Evolutionary conservation across 2,329 filamentous ascomycete species (phyloP).

Genomic region (Diplodia scrobiculata): DNA sequence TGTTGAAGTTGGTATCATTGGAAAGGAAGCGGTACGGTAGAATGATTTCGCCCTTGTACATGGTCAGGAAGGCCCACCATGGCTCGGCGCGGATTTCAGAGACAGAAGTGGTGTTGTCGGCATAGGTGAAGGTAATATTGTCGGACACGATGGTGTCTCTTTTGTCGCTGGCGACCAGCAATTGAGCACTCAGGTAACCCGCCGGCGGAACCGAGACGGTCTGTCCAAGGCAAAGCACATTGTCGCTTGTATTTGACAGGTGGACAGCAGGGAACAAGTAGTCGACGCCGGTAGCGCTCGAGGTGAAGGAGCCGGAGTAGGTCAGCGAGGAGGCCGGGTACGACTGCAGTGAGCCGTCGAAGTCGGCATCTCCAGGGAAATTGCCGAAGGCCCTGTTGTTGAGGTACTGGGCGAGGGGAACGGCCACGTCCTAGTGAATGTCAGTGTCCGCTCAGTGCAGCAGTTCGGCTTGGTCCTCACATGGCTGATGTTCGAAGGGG

Average conservation of each 20-base stretch:
- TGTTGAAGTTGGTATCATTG: slow-evolving; percentile 49
- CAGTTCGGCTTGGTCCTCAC: neutral
- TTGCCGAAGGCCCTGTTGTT: slow-evolving; percentile 55
- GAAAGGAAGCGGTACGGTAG: slow-evolving; percentile 41
- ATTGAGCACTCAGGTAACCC: slow-evolving; percentile 49
- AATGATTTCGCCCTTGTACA: slow-evolving; percentile 53
- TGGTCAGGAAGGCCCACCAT: slow-evolving; percentile 51
- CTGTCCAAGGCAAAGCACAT: slow-evolving; percentile 51
- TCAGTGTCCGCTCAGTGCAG: neutral
- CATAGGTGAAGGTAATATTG: slow-evolving; percentile 50
- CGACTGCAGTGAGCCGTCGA: slow-evolving; percentile 49
- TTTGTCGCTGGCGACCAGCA: slow-evolving; percentile 50
- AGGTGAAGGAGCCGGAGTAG: slow-evolving; percentile 44
- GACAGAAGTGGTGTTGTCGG: slow-evolving; percentile 46
- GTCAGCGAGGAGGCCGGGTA: slow-evolving; percentile 45
- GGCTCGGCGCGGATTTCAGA: slow-evolving; percentile 51
- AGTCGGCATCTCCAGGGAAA: slow-evolving; percentile 51
- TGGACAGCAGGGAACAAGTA: slow-evolving; percentile 51
- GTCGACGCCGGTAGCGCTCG: slow-evolving; percentile 46
- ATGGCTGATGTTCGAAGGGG: slow-evolving; percentile 5
- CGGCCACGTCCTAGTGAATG: slow-evolving; percentile 30
- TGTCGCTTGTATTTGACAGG: slow-evolving; percentile 40
- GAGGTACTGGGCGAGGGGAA: slow-evolving; percentile 43
- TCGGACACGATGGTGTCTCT: slow-evolving; percentile 46
- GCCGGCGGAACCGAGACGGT: slow-evolving; percentile 40